A percentile compares a stretch with the other conserved stretches of the same genome.
Conservation (phyloP, 305 asterid species). For the Fraxinus sp. region DNA sequence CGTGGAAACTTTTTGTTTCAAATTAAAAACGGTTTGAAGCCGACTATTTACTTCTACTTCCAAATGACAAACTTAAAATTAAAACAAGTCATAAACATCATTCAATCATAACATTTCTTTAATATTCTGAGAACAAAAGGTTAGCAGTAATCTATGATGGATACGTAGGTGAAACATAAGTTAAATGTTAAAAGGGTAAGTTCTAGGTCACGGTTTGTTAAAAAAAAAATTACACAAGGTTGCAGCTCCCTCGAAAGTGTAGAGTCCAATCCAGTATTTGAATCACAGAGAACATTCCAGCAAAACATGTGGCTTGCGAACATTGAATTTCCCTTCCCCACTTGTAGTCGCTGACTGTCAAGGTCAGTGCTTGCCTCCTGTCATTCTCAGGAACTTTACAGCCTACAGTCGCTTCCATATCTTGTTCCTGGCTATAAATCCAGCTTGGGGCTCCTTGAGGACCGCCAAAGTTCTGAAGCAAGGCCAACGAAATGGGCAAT, state of each 20-base stretch:
- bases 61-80: too few relatives aligned
- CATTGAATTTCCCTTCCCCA: slow-evolving; percentile 57
- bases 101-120: not conserved
- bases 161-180: not conserved
- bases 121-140: not conserved
- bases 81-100: too few relatives aligned
- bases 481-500: slow-evolving; percentile 65
- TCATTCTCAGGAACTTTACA: slow-evolving; percentile 76
- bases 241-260: not conserved
- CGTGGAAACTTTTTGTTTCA: too few relatives aligned
- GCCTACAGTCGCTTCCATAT: slow-evolving; percentile 76
- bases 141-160: not conserved
- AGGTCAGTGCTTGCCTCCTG: slow-evolving; percentile 79
- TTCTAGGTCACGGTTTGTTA: too few relatives aligned
- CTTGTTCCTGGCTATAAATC: slow-evolving; percentile 88
- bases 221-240: not conserved
- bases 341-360: slow-evolving; percentile 86
- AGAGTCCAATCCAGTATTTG: not conserved
- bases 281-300: not conserved
- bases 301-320: not conserved
- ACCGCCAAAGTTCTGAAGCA: slow-evolving; percentile 78
- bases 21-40: too few relatives aligned
- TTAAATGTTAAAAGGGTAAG: not conserved
- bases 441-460: slow-evolving; percentile 77
- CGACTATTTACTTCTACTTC: too few relatives aligned